These are phyloP conservation scores for Inga oerstediana DNA, from an alignment of 306 rosid genomes.

Conservation along the genomic window DNA sequence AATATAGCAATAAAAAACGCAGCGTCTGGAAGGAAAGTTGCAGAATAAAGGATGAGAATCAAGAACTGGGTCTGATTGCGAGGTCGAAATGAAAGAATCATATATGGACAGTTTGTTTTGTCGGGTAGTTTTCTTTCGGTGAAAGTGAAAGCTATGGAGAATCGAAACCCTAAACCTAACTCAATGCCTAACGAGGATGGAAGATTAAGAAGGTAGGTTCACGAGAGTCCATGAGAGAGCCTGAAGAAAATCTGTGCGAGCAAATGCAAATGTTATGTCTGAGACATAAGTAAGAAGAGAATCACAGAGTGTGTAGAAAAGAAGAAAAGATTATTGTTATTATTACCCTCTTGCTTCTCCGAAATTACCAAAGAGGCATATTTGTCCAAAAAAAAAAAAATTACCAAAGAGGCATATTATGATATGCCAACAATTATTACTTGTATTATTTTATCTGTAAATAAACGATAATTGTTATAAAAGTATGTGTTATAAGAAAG, in stretches of 20 bases:
- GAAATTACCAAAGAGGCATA: not conserved
- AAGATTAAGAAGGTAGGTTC: not conserved
- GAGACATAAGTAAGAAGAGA: not conserved
- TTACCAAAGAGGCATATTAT: not conserved
- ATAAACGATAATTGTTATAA: too few relatives aligned
- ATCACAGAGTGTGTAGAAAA: not conserved
- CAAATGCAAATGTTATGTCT: not conserved
- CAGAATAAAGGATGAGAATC: constrained; percentile 38
- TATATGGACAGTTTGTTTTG: constrained; percentile 13
- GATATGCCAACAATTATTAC: too few relatives aligned
- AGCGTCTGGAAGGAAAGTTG: constrained; percentile 24
- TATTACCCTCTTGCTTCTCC: not conserved
- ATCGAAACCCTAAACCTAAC: not conserved
- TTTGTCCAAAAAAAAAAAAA: too few relatives aligned
- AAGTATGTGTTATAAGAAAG: too few relatives aligned
- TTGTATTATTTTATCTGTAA: too few relatives aligned
- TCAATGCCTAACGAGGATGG: not conserved
- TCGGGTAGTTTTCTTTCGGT: not conserved
- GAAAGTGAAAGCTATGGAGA: not conserved
- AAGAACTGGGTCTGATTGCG: constrained; percentile 39
- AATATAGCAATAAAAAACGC: constrained; percentile 28
- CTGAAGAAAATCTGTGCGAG: not conserved
- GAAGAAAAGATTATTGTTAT: not conserved
- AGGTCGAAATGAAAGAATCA: constrained; percentile 40
- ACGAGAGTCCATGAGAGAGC: constrained; percentile 1